A percentile compares a stretch with the other conserved stretches of the same genome.
phyloP scores from a whole-genome alignment of 1,139 yeast species.

The Magnusiomyces paraingens region DNA sequence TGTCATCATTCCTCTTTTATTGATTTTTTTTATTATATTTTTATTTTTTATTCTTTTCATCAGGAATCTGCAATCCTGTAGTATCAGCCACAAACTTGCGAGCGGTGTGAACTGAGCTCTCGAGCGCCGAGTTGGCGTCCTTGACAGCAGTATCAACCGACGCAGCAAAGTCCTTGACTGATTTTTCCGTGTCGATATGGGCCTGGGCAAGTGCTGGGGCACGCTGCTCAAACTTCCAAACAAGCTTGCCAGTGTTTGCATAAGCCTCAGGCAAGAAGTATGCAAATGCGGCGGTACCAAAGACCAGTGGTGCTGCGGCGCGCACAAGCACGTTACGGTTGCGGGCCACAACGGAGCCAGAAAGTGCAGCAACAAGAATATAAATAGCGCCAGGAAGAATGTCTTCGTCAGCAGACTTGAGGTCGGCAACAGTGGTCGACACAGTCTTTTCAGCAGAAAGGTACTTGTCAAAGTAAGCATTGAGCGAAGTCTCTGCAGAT shows the following conservation, averaged over 20 bases:
- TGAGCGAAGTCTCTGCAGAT: slow-evolving; percentile 36
- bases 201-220: slow-evolving; percentile 63
- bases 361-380: slow-evolving; percentile 62
- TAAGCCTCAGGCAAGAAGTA: slow-evolving; percentile 76
- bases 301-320: slow-evolving; percentile 52
- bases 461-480: slow-evolving; percentile 44
- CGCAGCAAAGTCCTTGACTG: slow-evolving; percentile 44
- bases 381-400: slow-evolving; percentile 71
- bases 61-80: slow-evolving; percentile 66
- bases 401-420: slow-evolving; percentile 69
- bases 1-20: slow-evolving; percentile 14
- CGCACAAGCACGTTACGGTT: slow-evolving; percentile 57
- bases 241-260: slow-evolving; percentile 51
- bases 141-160: slow-evolving; percentile 40
- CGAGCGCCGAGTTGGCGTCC: slow-evolving; percentile 33
- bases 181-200: slow-evolving; percentile 46
- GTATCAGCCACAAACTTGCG: slow-evolving; percentile 48
- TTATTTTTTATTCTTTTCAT: slow-evolving; percentile 32
- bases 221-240: slow-evolving; percentile 61
- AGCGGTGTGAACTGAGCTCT: slow-evolving; percentile 39
- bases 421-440: slow-evolving; percentile 56
- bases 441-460: slow-evolving; percentile 60
- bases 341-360: slow-evolving; percentile 78
- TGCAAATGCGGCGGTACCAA: slow-evolving; percentile 66
- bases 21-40: slow-evolving; percentile 8